Evolutionary conservation across 139 green algal species (phyloP), one percentile per base, ranked within the genome.

Genomic region (Chlamydomonas sphaeroides): DNA sequence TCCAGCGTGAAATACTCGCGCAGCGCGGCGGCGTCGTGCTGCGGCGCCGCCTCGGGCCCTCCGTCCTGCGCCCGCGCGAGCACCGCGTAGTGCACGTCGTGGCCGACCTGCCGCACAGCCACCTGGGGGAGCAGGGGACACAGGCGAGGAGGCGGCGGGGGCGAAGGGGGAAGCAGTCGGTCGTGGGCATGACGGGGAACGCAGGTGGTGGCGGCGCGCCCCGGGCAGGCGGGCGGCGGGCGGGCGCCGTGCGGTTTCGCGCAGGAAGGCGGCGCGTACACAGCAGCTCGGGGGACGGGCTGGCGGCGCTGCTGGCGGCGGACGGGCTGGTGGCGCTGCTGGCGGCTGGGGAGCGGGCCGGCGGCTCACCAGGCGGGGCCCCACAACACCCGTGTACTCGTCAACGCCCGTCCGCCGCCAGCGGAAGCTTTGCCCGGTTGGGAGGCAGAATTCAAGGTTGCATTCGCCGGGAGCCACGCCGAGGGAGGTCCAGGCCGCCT

Each of bases 1-100:
- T n/a, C n/a, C n/a, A 98, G 79, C 66, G 97, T 95, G 86, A 98
- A 97, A 85, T 97, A 98, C 35, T 98, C 94, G 0, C 30, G 36
- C 36, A 98, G 84, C 7, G 74, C 90, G 2, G 74, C 71, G 25
- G 36, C 66, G 71, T 96, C 92, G 1, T 70, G 68, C 0, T 53
- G 72, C 5, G 69, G 20, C 0, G 33, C 56, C 2, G 76, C 74
- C 30, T 21, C 20, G n/a, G 49, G 25, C 18, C 39, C n/a, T n/a
- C n/a, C n/a, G n/a, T n/a, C n/a, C 2, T 72, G 68, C 4, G 21
- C 78, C 14, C 93, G 86, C 0, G 89, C 94, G 10, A 97, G 45
- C n/a, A 97, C 92, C 0, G 75, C 75, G 68, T 91, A 98, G 62
- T n/a, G 5, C 53, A 98, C 93, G 51, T 97, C 95, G 68, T 84